A percentile compares a stretch with the other conserved stretches of the same genome.
These are phyloP conservation scores for Starmerella floricola DNA, from an alignment of 805 yeast genomes.

Conservation along the genomic window DNA sequence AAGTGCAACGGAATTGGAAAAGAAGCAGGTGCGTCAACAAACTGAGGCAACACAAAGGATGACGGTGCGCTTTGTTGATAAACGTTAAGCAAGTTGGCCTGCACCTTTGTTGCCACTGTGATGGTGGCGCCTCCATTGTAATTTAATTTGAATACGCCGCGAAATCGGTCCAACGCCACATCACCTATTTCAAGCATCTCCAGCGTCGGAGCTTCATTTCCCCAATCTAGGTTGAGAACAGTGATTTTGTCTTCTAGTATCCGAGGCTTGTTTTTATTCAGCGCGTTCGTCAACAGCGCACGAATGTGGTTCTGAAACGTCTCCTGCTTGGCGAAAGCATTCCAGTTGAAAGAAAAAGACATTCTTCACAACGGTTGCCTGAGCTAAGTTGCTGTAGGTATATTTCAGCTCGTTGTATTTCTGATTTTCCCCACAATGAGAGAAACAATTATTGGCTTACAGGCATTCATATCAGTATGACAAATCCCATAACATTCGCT, in stretches of 20 bases:
- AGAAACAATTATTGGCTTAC: too few species aligned
- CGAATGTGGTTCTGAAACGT: constrained; percentile 44
- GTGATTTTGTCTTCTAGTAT: constrained; percentile 57
- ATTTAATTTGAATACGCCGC: constrained; percentile 70
- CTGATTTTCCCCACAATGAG: too few species aligned
- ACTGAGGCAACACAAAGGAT: constrained; percentile 53
- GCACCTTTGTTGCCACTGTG: constrained; percentile 64
- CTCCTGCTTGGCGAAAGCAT: constrained; percentile 52
- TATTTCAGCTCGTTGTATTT: too few species aligned
- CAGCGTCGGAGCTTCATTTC: constrained; percentile 58
- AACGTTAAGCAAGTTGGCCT: constrained; percentile 71
- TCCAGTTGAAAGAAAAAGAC: constrained; percentile 76
- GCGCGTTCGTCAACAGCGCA: constrained; percentile 55
- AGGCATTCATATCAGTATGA: too few species aligned
- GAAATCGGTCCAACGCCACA: constrained; percentile 57
- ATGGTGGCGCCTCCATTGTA: constrained; percentile 67
- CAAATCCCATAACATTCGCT: too few species aligned
- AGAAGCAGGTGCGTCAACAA: constrained; percentile 51
- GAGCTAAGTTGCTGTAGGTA: too few species aligned
- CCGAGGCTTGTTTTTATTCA: constrained; percentile 50
- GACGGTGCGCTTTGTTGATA: constrained; percentile 34
- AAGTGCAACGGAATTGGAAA: constrained; percentile 71
- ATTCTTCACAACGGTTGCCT: too few species aligned
- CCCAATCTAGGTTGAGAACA: constrained; percentile 60
- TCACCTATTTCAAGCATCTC: constrained; percentile 79